These are phyloP conservation scores for Wolfiporia cocos DNA, from an alignment of 1,284 basidiomycete species.

Conservation along the genomic window DNA sequence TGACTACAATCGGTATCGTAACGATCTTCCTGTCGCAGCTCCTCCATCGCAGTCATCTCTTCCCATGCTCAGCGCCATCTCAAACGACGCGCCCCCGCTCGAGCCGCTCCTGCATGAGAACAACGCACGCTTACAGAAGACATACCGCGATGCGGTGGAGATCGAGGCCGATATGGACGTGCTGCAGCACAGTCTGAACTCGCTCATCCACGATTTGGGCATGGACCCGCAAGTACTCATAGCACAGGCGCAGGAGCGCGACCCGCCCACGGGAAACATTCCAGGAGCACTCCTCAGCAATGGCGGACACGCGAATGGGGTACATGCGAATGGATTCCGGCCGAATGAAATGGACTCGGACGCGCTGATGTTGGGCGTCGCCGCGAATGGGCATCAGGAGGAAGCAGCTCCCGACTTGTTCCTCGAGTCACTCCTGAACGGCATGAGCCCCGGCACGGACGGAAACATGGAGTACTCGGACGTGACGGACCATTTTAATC, in stretches of 20 bases:
- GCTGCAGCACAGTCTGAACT: slow-evolving; percentile 67
- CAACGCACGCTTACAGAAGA: slow-evolving; percentile 38
- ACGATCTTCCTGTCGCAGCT: slow-evolving; percentile 16
- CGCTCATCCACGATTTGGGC: slow-evolving; percentile 67
- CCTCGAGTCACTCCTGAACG: slow-evolving; percentile 41
- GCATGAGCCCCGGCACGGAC: too few species aligned
- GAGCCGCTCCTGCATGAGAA: slow-evolving; percentile 34
- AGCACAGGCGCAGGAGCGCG: slow-evolving; percentile 12
- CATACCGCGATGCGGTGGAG: slow-evolving; percentile 57
- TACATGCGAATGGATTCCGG: slow-evolving; percentile 2
- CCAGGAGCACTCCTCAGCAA: too few species aligned
- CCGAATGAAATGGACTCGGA: slow-evolving; percentile 8
- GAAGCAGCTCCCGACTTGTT: slow-evolving; percentile 34
- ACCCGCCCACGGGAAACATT: too few species aligned
- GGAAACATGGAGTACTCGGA: slow-evolving; percentile 22
- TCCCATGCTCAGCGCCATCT: slow-evolving; percentile 12
- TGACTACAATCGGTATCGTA: slow-evolving; percentile 13
- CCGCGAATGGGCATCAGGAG: slow-evolving; percentile 2
- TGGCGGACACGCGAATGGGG: slow-evolving; percentile 1
- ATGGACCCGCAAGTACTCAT: slow-evolving; percentile 44
- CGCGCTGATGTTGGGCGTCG: slow-evolving; percentile 2
- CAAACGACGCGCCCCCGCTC: slow-evolving; percentile 28
- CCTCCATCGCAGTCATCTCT: slow-evolving; percentile 15
- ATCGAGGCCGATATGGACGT: slow-evolving; percentile 72
- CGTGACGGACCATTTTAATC: slow-evolving; percentile 29